Evolutionary conservation across 768 basidiomycete genomes (phyloP), one percentile per base, ranked within the genome.

Genomic region (Hemileccinum rubropunctum): DNA sequence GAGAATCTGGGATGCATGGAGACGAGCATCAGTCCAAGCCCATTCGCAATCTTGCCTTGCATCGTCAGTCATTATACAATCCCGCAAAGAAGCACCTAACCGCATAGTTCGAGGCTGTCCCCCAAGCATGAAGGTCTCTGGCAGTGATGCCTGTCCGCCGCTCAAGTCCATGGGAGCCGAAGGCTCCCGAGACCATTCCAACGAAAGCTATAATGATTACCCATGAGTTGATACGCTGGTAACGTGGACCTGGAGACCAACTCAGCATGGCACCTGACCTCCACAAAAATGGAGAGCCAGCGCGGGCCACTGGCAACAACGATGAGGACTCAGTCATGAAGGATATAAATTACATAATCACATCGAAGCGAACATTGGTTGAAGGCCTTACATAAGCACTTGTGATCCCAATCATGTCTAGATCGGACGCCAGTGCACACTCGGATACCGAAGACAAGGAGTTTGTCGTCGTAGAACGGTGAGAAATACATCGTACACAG

Each of bases 91-190:
- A n/a, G 20, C 12, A 23, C 60, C 77, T 33, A 63, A 88, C 86
- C 57, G 80, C 76, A 63, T 88, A 89, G 52, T 73, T 71, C 7
- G 84, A 70, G 6, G 83, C 88, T 17, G 76, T 83, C 51, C 71
- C 69, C 79, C 83, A 88, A n/a, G 80, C 78, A 15, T 76, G 70
- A 6, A 87, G 63, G 21, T 74, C 71, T 18, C 81, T 82, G 10
- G 73, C 43, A 8, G 81, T 78, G 8, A 81, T 72, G 0, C 76
- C 76, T 15, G 68, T 59, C 38, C 71, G 65, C n/a, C 67, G 62
- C 53, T 74, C 74, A 48, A 89, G 72, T 11, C 69, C 80, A 64
- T 89, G 87, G 11, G 82, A 71, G 56, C 87, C 87, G 64, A 88
- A 86, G 40, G 86, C 86, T 8, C 83, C 84, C 26, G 79, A 63